Base-by-base conservation (phyloP, 305 asterid species). In the Solanum hybrid region DNA sequence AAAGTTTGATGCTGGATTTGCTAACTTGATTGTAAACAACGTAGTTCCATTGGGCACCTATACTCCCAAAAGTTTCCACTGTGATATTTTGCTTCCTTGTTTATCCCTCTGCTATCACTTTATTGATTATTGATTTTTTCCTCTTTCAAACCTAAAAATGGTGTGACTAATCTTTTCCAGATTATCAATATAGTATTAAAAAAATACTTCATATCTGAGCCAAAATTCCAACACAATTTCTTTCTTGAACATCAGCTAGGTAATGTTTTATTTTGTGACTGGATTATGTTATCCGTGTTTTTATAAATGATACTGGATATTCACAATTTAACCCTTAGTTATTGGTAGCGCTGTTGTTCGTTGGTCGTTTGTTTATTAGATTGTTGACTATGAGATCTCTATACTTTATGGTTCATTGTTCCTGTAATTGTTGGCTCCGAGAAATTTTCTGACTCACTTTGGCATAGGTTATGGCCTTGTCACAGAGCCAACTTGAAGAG, bases 401-500 rank as follows among this genome's bases (percentile, higher is more conserved):
- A 10, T 29, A 17, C 29, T 11, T 32, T 85, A 27, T 57, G 45
- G 32, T 32, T 85, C 45, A 32, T 11, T 85, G 13, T 57, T 32
- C 41, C 45, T 85, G 77, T 61, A 31, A 32, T 57, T 2, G 6
- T 85, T 57, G 77, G 31, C 88, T 85, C 39, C 3, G 31, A 85
- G 32, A 57, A 32, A 5, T 85, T 85, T 39, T 61, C 87, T 79
- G 37, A 79, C 87, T 89, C 68, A 79, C 87, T 89, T 45, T 78
- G 75, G 87, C 57, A 10, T 90, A 97, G 98, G 99, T 96, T 87
- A 96, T 97, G 96, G 91, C 97, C 88, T 92, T 97, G 94, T 95
- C 97, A 85, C 99, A 96, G 95, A 95, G 95, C 41, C 99, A 96
- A 91, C 95, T 98, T 90, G 98, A 96, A 78, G 99, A 98, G 93